Base-by-base conservation (phyloP, 139 green algal genomes). In the Chlamydomonas sphaeroides region DNA sequence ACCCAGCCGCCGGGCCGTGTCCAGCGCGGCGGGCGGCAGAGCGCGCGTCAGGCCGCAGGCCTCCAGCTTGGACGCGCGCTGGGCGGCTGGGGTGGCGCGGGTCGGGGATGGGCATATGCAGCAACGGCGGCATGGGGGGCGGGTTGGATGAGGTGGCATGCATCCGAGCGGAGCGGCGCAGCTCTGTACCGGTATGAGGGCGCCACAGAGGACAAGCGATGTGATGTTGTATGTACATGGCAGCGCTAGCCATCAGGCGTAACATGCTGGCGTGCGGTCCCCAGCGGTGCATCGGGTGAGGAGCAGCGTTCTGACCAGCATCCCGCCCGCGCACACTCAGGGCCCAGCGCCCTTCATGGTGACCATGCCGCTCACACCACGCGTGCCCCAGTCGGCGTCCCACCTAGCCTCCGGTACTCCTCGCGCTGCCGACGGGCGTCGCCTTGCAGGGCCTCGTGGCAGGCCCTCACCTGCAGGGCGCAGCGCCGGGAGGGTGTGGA, bases 321-420 rank as follows among this genome's bases (percentile, higher is more conserved):
- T 30, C 30, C 17, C 7, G 38, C 26, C 5, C 26, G 63, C 63
- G 45, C 7, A 11, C 53, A 18, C 53, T 18, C 53, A 62, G 5
- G 21, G 15, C 21, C 11, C 17, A 28, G 5, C 15, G 20, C 5
- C 53, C 53, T n/a, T n/a, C n/a, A n/a, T n/a, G n/a, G 21, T 18
- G 5, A 5, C 53, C 10, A 11, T 26, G 15, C 23, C 53, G 28
- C 10, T 7, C 53, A 62, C 53, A 26, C 10, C 45, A 8, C 45
- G 45, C 45, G 45, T 51, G 14, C 14, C 53, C 5, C 11, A 62
- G 5, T 32, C 11, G 5, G 21, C 20, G 26, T 33, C 61, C 20
- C n/a, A 80, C 72, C 38, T 39, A 68, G 72, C 36, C 72, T 39
- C 5, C 56, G 56, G 72, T 80, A 80, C 53, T 80, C 72, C 8